These are phyloP conservation scores for Fusarium udum DNA, from an alignment of 2,329 filamentous ascomycete genomes.

Conservation along the genomic window DNA sequence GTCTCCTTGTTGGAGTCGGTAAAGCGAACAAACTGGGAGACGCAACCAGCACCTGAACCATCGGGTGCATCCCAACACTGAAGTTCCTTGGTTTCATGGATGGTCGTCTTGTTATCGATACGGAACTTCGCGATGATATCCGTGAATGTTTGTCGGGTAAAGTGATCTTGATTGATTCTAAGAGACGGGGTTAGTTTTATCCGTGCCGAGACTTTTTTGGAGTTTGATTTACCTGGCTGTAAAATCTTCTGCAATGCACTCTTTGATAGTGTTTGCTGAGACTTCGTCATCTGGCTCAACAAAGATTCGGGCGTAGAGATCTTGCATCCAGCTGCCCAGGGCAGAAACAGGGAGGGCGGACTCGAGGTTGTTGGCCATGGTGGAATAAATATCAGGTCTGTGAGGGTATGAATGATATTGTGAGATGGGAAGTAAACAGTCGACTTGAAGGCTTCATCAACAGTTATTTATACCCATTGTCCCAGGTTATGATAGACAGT, in stretches of 20 bases:
- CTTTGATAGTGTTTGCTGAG: background rate
- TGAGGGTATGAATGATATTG: accelerated
- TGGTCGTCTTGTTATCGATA: background rate
- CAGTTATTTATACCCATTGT: background rate
- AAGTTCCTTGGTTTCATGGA: background rate
- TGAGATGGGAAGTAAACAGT: accelerated
- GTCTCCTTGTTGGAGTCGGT: background rate
- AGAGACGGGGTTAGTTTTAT: too few relatives aligned
- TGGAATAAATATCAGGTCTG: accelerated
- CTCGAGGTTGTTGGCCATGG: accelerated
- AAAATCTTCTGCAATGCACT: accelerated
- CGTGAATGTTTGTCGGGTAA: background rate
- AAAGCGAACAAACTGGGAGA: background rate
- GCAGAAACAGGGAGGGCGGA: background rate
- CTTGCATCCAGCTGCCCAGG: background rate
- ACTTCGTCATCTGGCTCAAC: background rate
- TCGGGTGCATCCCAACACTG: background rate
- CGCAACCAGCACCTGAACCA: background rate
- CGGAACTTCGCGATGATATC: background rate
- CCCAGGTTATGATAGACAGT: too few relatives aligned
- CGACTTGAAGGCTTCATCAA: background rate
- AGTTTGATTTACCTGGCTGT: accelerated
- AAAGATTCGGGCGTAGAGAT: background rate
- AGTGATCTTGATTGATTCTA: background rate
- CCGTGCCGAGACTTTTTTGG: too few relatives aligned